Evolutionary conservation across 805 yeast genomes (phyloP).

Genomic region (Metschnikowia shivogae): DNA sequence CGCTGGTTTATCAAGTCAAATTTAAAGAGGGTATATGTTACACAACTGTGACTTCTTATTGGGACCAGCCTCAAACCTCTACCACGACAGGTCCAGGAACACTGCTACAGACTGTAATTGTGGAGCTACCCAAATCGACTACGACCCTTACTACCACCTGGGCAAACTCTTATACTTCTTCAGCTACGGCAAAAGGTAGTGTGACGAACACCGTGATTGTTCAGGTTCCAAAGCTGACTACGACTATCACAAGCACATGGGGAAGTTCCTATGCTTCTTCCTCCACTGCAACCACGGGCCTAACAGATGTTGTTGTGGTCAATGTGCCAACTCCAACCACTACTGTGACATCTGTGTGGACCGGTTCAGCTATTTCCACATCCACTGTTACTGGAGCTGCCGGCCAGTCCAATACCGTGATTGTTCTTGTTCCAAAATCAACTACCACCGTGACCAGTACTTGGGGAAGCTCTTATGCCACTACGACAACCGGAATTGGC

Average conservation of each 20-base stretch:
- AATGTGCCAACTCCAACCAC: conserved; percentile 8
- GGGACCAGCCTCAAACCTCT: conserved; percentile 2
- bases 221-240: neutral
- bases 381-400: conserved; percentile 2
- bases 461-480: neutral
- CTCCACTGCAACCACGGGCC: neutral
- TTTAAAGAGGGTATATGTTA: conserved; percentile 4
- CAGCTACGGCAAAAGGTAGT: conserved; percentile 5
- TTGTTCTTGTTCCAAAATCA: conserved; percentile 11
- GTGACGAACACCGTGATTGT: conserved; percentile 10
- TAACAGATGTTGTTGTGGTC: conserved; percentile 2
- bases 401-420: neutral
- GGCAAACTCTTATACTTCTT: conserved; percentile 6
- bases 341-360: conserved; percentile 4
- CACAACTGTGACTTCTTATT: conserved; percentile 4
- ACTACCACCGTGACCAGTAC: conserved; percentile 5
- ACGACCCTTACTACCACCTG: conserved; percentile 11
- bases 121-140: conserved; percentile 11
- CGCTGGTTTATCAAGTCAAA: conserved; percentile 7
- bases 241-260: neutral
- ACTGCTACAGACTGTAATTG: conserved; percentile 6
- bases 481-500: conserved; percentile 6
- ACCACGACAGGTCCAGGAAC: conserved; percentile 1
- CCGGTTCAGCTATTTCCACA: conserved; percentile 3
- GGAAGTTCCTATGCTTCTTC: neutral